Conservation (phyloP, 164 flowering plant genomes). For the Aristolochia californica region DNA sequence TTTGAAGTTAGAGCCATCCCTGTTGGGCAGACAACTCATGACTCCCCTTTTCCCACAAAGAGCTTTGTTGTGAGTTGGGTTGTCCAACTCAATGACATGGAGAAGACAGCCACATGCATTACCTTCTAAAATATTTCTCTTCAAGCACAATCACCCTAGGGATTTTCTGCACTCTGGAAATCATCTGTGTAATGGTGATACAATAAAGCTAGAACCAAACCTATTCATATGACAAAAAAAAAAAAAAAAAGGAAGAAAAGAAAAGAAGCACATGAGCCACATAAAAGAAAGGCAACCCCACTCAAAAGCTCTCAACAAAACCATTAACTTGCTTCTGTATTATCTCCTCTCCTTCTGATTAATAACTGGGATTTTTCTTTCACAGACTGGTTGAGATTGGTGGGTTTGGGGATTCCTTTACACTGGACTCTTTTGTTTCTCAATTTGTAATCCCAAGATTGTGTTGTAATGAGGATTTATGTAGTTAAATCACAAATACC, state of each 20-base stretch:
- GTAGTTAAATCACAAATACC: too few relatives aligned
- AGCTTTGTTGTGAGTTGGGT: slow-evolving; percentile 19
- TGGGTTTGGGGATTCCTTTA: too few relatives aligned
- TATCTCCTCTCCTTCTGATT: too few relatives aligned
- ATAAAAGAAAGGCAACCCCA: slow-evolving; percentile 7
- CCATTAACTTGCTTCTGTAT: not conserved
- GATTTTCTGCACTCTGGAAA: not conserved
- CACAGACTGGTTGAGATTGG: too few relatives aligned
- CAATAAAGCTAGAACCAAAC: slow-evolving; percentile 5
- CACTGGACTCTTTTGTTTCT: too few relatives aligned
- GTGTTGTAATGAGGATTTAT: too few relatives aligned
- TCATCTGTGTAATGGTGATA: not conserved
- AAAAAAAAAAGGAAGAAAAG: too few relatives aligned
- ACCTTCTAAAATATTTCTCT: slow-evolving; percentile 1
- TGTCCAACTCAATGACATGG: slow-evolving; percentile 21
- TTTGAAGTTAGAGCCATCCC: not conserved
- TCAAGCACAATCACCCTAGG: slow-evolving; percentile 1
- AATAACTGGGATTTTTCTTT: too few relatives aligned
- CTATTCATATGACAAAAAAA: not conserved
- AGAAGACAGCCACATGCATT: slow-evolving; percentile 11
- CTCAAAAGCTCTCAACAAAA: not conserved
- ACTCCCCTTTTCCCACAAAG: slow-evolving; percentile 7
- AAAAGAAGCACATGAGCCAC: slow-evolving; percentile 3
- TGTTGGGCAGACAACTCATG: slow-evolving; percentile 17
- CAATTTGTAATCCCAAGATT: too few relatives aligned